Base-by-base conservation (phyloP, 352 stramenopile species). In the Blastocystis sp. region DNA sequence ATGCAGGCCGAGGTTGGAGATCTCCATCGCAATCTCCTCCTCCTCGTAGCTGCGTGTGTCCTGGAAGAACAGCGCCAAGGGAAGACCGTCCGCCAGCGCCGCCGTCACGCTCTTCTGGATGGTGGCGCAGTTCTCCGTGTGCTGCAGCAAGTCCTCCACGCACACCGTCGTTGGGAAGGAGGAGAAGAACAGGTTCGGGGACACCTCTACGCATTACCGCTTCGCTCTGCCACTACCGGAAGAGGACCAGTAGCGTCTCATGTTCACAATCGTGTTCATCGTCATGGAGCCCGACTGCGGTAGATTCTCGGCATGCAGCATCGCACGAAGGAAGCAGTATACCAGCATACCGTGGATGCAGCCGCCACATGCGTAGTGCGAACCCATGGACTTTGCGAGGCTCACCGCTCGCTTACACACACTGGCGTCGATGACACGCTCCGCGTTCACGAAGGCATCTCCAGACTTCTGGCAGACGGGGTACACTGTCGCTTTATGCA, bases 1-100 rank as follows among this genome's bases (percentile, higher is more conserved):
- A 87, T 87, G 76, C 48, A 87, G 9, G 45, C 76, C 76, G 11
- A 87, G 54, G 74, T 76, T 76, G 2, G 76, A 87, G 9, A 87
- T 21, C 48, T 87, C 76, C 34, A 87, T 28, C 11, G 34, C 43
- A 7, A 79, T n/a, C 17, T 64, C 21, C 14, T 79, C 42, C 43
- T 62, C 57, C 11, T 28, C 17, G 6, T n/a, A 1, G 1, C 7
- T 64, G 2, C 6, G 24, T 3, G 28, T 24, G 3, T 79, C 48
- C 21, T 11, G 0, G 2, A 79, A 63, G 9, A 62, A 24, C 4
- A 79, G n/a, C 6, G 42, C 43, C 28, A 79, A 24, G 1, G 69
- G 69, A n/a, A 79, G 43, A 24, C 69, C 69, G 0, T 79, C 38
- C 4, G 10, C 38, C 69, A 79, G 42, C 57, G 21, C 19, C 43